These are phyloP conservation scores for Aspergillus viridinutans DNA, from an alignment of 2,329 filamentous ascomycete genomes.

Conservation along the genomic window DNA sequence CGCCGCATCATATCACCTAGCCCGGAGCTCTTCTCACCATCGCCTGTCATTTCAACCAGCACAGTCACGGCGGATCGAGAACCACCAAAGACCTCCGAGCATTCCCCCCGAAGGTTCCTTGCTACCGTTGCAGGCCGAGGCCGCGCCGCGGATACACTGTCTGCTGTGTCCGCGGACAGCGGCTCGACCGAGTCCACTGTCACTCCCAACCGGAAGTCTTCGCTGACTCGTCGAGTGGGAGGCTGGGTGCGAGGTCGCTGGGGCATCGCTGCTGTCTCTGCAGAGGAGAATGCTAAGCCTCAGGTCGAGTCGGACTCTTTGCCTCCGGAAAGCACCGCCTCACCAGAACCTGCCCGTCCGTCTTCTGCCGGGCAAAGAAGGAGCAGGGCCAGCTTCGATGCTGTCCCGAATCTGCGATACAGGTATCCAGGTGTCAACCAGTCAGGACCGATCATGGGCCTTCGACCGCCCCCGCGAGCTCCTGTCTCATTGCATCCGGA, in stretches of 20 bases:
- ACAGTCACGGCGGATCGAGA: slow-evolving; percentile 33
- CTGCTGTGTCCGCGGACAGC: slow-evolving; percentile 20
- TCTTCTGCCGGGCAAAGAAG: slow-evolving; percentile 55
- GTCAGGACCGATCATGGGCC: slow-evolving; percentile 67
- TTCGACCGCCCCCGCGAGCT: slow-evolving; percentile 54
- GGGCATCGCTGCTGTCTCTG: slow-evolving; percentile 49
- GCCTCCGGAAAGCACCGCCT: slow-evolving; percentile 13
- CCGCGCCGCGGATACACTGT: slow-evolving; percentile 16
- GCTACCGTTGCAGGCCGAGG: slow-evolving; percentile 30
- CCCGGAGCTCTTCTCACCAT: slow-evolving; percentile 37
- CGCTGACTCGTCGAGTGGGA: slow-evolving; percentile 54
- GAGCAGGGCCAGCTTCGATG: slow-evolving; percentile 5
- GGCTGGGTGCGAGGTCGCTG: slow-evolving; percentile 64
- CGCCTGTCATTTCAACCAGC: slow-evolving; percentile 36
- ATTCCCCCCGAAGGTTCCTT: slow-evolving; percentile 32
- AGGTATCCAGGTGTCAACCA: slow-evolving; percentile 74
- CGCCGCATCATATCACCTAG: slow-evolving; percentile 45
- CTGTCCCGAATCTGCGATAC: slow-evolving; percentile 17
- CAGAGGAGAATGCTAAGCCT: slow-evolving; percentile 6
- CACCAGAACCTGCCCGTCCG: slow-evolving; percentile 53
- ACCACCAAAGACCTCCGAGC: slow-evolving; percentile 16
- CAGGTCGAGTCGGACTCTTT: slow-evolving; percentile 2
- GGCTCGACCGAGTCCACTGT: slow-evolving; percentile 17
- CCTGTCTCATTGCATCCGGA: slow-evolving; percentile 57
- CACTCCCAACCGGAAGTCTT: slow-evolving; percentile 23